Base-by-base conservation (phyloP, 805 yeast genomes). In the Hanseniaspora nectarophila region DNA sequence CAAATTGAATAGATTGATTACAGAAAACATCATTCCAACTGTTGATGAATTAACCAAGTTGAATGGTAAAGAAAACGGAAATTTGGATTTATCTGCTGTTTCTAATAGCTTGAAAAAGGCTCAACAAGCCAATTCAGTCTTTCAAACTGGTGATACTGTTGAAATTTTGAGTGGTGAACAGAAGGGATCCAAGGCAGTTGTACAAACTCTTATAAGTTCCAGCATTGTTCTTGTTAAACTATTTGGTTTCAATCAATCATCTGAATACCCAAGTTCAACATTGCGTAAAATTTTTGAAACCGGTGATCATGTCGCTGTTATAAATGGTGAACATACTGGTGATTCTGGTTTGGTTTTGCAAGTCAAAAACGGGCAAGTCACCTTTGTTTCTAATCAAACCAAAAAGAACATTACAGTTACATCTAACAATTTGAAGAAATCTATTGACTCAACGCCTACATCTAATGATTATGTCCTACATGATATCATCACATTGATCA, bases 221-320 rank as follows among this genome's bases (percentile, higher is more conserved):
- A 92, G 83, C 58, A 73, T 77, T 53, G 78, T 77, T 23, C 67
- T 78, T 9, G 69, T 78, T 5, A 69, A 65, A 54, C 68, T 65
- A 67, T 73, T 64, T 60, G 73, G 76, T 55, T 81, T 78, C 57
- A 73, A 73, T 13, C 66, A 73, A 50, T 72, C 73, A 59, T 73
- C 89, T 57, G 95, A 92, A 55, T 82, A 89, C 47, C 96, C 97
- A 32, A 76, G 82, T 3, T 74, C 77, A 42, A 81, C 86, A 56
- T 72, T 92, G 61, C 78, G 97, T 63, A 92, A 92, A 65, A 79
- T 85, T 51, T 90, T 90, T 67, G 69, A 75, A 50, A 80, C 86
- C 39, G 98, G 98, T 73, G 97, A 90, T 66, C 97, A 92, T 65
- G 95, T 92, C 21, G 81, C 95, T 54, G 92, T 90, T 31, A 76